Evolutionary conservation across 164 flowering plant species (phyloP).

Genomic region (Annona cherimola): DNA sequence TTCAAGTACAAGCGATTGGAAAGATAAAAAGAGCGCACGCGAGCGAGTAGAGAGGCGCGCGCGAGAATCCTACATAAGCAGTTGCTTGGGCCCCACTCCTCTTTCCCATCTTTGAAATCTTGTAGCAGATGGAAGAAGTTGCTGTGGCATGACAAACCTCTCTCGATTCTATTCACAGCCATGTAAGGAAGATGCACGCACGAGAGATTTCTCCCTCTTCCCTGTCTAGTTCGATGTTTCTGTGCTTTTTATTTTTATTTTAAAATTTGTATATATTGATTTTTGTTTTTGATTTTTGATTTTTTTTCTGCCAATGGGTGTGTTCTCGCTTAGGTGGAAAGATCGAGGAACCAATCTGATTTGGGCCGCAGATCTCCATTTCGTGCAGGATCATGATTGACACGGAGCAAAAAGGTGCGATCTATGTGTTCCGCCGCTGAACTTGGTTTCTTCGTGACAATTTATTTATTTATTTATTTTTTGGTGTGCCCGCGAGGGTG

Average conservation of each 20-base stretch:
- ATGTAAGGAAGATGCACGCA: not conserved
- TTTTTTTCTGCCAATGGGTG: not conserved
- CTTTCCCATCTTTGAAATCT: not conserved
- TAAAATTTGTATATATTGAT: not conserved
- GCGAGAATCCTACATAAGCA: not conserved
- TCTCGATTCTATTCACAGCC: not conserved
- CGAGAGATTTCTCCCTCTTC: not conserved
- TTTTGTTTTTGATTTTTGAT: not conserved
- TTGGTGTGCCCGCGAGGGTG: not conserved
- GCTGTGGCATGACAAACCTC: slow-evolving; percentile 2
- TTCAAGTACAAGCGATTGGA: too few species aligned
- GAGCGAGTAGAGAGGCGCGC: not conserved
- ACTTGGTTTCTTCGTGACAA: not conserved
- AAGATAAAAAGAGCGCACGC: not conserved
- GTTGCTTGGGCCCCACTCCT: slow-evolving; percentile 5
- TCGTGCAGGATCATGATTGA: slow-evolving; percentile 15
- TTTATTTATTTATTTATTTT: not conserved
- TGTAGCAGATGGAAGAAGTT: not conserved
- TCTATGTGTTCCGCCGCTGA: not conserved
- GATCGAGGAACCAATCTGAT: slow-evolving; percentile 3
- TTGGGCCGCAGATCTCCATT: slow-evolving; percentile 3
- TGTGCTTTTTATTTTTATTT: not conserved
- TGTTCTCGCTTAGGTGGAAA: slow-evolving; percentile 6
- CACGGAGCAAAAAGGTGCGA: slow-evolving; percentile 8
- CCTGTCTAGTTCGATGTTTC: not conserved